Percentiles rank a stretch among this genome's conserved stretches.
Evolutionary conservation across 2,329 filamentous ascomycete genomes (phyloP).

Genomic region (Orbilia ellipsospora): DNA sequence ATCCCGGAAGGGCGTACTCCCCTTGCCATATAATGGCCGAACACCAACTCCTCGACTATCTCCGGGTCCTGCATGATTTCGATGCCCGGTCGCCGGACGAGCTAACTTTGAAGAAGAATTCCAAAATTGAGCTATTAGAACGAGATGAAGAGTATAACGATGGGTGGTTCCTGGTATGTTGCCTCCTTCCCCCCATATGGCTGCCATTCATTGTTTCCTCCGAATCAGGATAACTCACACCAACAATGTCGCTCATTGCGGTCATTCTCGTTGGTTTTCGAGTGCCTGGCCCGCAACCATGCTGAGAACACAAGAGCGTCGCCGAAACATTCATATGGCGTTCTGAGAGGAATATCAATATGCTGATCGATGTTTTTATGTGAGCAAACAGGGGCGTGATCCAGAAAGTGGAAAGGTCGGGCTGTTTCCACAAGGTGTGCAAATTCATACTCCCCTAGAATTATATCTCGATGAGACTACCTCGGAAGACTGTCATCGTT

Average conservation of each 20-base stretch:
- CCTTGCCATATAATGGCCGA: slow-evolving; percentile 53
- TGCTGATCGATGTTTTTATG: slow-evolving; percentile 45
- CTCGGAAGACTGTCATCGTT: slow-evolving; percentile 17
- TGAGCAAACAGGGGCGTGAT: slow-evolving; percentile 70
- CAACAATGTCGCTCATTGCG: slow-evolving; percentile 45
- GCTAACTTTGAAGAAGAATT: slow-evolving; percentile 84
- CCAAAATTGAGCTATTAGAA: slow-evolving; percentile 84
- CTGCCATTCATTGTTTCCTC: slow-evolving; percentile 23
- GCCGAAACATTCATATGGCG: slow-evolving; percentile 20
- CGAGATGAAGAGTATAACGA: slow-evolving; percentile 89
- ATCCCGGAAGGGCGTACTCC: slow-evolving; percentile 47
- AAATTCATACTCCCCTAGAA: slow-evolving; percentile 51
- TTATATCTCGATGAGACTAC: slow-evolving; percentile 57
- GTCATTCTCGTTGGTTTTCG: slow-evolving; percentile 51
- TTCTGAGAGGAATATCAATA: slow-evolving; percentile 43
- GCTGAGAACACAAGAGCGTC: slow-evolving; percentile 20
- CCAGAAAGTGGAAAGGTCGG: slow-evolving; percentile 78
- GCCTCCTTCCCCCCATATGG: slow-evolving; percentile 2
- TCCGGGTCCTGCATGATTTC: slow-evolving; percentile 75
- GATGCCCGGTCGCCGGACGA: slow-evolving; percentile 91
- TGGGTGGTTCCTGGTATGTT: slow-evolving; percentile 77
- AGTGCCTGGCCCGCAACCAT: slow-evolving; percentile 19
- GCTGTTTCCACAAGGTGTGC: slow-evolving; percentile 82
- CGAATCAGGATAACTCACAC: slow-evolving; percentile 32
- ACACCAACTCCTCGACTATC: slow-evolving; percentile 48